A percentile compares a stretch with the other conserved stretches of the same genome.
Conservation (phyloP, 176 grass and related monocot genomes). For the Phragmites australis region DNA sequence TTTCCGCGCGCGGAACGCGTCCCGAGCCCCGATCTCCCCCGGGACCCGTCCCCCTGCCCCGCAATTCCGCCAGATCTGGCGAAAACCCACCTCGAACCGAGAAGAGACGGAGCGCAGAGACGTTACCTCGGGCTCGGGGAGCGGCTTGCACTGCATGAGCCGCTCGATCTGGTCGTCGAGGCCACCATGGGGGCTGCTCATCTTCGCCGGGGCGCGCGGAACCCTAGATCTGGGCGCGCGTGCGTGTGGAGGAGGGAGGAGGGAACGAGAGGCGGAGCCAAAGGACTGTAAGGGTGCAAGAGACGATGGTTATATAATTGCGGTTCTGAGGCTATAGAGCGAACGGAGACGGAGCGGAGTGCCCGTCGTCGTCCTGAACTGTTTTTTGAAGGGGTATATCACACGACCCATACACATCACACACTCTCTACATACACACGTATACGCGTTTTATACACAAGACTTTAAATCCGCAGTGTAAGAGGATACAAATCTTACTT, state of each 20-base stretch:
- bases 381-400: too few species aligned
- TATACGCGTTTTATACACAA: too few species aligned
- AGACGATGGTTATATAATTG: conserved; percentile 49
- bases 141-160: conserved; percentile 99
- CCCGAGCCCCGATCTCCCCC: conserved; percentile 24
- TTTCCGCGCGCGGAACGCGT: neutral
- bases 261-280: conserved; percentile 19
- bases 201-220: conserved; percentile 42
- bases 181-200: conserved; percentile 73
- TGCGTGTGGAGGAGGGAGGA: neutral
- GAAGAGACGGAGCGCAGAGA: neutral
- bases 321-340: conserved; percentile 14
- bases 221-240: conserved; percentile 65
- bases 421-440: too few species aligned
- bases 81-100: neutral
- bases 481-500: too few species aligned
- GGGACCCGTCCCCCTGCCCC: neutral
- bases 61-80: conserved; percentile 43
- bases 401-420: too few species aligned
- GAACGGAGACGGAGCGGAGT: neutral
- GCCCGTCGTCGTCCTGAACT: neutral
- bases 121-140: conserved; percentile 80
- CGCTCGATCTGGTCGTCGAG: conserved; percentile 94
- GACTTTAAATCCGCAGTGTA: too few species aligned
- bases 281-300: conserved; percentile 32